Evolutionary conservation across 2,329 filamentous ascomycete species (phyloP), one percentile per base, ranked within the genome.

Genomic region (Dactylellina sp.): DNA sequence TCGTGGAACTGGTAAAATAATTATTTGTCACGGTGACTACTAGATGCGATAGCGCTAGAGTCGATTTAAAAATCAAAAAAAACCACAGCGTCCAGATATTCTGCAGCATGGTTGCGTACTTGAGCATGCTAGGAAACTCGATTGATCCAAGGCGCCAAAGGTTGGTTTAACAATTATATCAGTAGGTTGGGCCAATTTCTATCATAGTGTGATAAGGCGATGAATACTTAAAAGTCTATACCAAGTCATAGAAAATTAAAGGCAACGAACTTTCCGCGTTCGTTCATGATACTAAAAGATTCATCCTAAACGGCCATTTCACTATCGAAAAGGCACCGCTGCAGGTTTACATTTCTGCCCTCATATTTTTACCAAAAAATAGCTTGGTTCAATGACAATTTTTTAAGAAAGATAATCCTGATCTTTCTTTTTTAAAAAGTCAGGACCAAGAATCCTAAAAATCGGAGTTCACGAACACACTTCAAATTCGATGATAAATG

Each of bases 391-490:
- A 25, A 24, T 18, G 28, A 25, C 37, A 3, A n/a, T 65, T 47
- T 42, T 49, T 20, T 12, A 2, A 72, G 2, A 70, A 76, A 62
- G 28, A 32, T 5, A 49, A 70, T 16, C 76, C 66, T 32, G 42
- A n/a, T n/a, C n/a, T n/a, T n/a, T n/a, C n/a, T n/a, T n/a, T n/a
- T n/a, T n/a, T n/a, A n/a, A n/a, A n/a, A n/a, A n/a, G n/a, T n/a
- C n/a, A n/a, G n/a, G n/a, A n/a, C n/a, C n/a, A n/a, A n/a, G n/a
- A n/a, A n/a, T n/a, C 22, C 22, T 1, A n/a, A 28, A 7, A 24
- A 18, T 11, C 50, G 57, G 61, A 39, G 20, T 46, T 18, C 39
- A 12, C n/a, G n/a, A n/a, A n/a, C n/a, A n/a, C n/a, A n/a, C n/a
- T n/a, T n/a, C n/a, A n/a, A n/a, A n/a, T n/a, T n/a, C n/a, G n/a